Conservation (phyloP, 1,139 yeast species). For the Torulaspora globosa region DNA sequence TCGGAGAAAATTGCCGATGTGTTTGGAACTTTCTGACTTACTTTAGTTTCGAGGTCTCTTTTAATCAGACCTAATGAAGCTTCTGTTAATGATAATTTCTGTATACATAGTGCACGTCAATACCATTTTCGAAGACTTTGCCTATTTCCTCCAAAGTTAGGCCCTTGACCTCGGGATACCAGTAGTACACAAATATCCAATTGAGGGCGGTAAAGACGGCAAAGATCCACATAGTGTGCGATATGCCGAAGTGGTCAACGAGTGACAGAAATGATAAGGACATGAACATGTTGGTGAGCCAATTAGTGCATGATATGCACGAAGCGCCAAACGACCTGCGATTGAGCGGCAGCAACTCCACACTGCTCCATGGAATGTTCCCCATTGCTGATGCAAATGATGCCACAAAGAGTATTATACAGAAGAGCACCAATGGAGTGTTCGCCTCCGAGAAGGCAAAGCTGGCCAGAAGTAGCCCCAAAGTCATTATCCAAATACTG, state of each 20-base stretch:
- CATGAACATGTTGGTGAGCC: constrained; percentile 43
- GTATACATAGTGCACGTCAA: constrained; percentile 38
- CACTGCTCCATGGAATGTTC: constrained; percentile 47
- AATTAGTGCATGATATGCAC: constrained; percentile 43
- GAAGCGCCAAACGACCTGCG: constrained; percentile 46
- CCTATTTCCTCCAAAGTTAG: constrained; percentile 45
- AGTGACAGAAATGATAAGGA: constrained; percentile 42
- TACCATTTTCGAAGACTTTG: constrained; percentile 41
- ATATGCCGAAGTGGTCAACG: constrained; percentile 35
- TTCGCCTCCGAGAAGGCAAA: constrained; percentile 27
- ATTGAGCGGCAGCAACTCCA: constrained; percentile 45
- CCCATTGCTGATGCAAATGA: constrained; percentile 47
- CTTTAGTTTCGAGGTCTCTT: neutral
- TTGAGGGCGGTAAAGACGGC: constrained; percentile 39
- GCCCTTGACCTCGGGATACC: constrained; percentile 49
- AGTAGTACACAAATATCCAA: constrained; percentile 42
- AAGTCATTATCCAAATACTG: constrained; percentile 46
- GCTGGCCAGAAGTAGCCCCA: constrained; percentile 35
- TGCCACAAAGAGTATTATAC: constrained; percentile 43
- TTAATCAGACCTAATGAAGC: neutral
- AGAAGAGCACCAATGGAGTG: constrained; percentile 30
- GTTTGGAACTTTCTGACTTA: constrained; percentile 46
- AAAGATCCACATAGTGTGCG: constrained; percentile 41
- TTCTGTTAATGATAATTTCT: constrained; percentile 29
- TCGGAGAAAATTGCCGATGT: constrained; percentile 59